These are phyloP conservation scores for Geoglossum cookeanum DNA, from an alignment of 2,329 filamentous ascomycete genomes.

Conservation along the genomic window DNA sequence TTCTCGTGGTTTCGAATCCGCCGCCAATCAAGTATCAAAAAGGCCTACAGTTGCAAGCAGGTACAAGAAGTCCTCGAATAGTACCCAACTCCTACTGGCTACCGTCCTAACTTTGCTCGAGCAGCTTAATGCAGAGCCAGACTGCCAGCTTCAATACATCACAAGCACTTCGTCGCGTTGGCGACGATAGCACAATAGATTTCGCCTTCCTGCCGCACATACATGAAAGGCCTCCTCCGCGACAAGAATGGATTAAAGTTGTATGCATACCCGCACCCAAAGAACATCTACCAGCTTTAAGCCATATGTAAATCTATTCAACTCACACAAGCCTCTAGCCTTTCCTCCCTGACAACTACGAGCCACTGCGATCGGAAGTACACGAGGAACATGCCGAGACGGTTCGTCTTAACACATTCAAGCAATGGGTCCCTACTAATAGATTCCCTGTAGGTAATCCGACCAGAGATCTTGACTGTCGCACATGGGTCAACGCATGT, in stretches of 20 bases:
- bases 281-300: background rate
- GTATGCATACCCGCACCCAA: background rate
- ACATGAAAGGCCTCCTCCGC: background rate
- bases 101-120: background rate
- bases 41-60: background rate
- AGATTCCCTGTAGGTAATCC: conserved; percentile 1
- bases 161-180: background rate
- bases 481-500: background rate
- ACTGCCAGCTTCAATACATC: conserved; percentile 4
- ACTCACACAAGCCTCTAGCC: background rate
- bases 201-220: conserved; percentile 4
- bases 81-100: background rate
- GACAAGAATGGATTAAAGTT: background rate
- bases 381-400: background rate
- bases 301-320: background rate
- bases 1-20: background rate
- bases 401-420: background rate
- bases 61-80: background rate
- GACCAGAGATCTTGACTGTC: conserved; percentile 4
- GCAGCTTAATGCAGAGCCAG: background rate
- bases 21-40: background rate
- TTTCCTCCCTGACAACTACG: conserved; percentile 1
- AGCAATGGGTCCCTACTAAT: background rate
- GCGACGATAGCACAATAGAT: conserved; percentile 5
- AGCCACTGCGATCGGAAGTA: background rate